A percentile compares a stretch with the other conserved stretches of the same genome.
Conservation (phyloP, 2,329 filamentous ascomycete species). For the Ceratocystiopsis minuta region DNA sequence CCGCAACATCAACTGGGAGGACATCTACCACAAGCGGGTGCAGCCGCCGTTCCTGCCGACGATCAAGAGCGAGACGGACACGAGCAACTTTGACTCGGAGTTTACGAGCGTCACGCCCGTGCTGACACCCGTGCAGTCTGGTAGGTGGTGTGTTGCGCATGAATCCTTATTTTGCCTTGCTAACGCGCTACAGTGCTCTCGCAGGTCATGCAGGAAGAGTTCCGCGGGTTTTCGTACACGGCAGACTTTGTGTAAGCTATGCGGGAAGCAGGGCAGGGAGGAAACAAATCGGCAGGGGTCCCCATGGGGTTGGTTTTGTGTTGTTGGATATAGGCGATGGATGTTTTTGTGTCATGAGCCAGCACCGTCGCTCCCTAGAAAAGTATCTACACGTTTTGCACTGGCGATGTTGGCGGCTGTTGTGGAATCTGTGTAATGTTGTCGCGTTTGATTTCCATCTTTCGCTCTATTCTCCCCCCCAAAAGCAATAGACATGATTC, state of each 20-base stretch:
- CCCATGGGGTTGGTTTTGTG: background rate
- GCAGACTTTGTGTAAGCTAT: constrained; percentile 58
- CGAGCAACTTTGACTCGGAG: constrained; percentile 98
- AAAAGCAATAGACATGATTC: no score
- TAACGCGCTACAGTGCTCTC: constrained; percentile 55
- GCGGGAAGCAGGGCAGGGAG: background rate
- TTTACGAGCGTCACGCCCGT: constrained; percentile 98
- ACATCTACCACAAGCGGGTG: constrained; percentile 90
- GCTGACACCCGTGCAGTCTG: constrained; percentile 88
- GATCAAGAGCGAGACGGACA: constrained; percentile 86
- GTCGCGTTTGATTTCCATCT: no score
- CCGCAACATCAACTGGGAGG: constrained; percentile 94
- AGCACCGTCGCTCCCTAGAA: no score
- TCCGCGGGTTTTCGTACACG: constrained; percentile 95
- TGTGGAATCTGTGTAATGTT: no score
- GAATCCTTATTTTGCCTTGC: background rate
- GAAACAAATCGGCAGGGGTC: no score
- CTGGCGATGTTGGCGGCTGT: no score
- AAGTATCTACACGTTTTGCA: no score
- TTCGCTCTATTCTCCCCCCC: no score
- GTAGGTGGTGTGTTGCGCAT: no score
- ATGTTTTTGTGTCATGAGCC: no score
- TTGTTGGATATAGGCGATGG: background rate
- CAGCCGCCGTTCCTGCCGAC: constrained; percentile 75
- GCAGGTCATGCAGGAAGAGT: constrained; percentile 98